These are phyloP conservation scores for Castanospermum australe DNA, from an alignment of 306 rosid species.

Conservation along the genomic window DNA sequence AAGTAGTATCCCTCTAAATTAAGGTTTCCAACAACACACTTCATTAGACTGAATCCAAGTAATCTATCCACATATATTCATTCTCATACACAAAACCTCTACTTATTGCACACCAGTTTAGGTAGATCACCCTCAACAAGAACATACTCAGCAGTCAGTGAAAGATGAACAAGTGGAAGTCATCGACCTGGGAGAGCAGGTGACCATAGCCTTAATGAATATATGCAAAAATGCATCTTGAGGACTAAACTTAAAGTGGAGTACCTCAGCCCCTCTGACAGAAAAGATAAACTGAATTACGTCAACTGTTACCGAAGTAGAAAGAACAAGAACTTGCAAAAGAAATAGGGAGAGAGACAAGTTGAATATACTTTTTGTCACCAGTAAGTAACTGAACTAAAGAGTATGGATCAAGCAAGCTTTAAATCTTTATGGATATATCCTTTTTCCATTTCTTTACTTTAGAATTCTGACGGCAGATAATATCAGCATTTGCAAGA, in stretches of 20 bases:
- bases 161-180: not conserved
- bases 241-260: not conserved
- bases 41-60: not conserved
- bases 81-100: not conserved
- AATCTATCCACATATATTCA: not conserved
- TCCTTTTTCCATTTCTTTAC: not conserved
- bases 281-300: not conserved
- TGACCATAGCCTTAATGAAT: not conserved
- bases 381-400: not conserved
- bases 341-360: not conserved
- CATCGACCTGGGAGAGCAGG: not conserved
- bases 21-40: conserved; percentile 2
- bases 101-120: not conserved
- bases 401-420: not conserved
- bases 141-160: not conserved
- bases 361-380: not conserved
- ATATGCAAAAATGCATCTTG: conserved; percentile 7
- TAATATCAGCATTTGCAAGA: not conserved
- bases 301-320: not conserved
- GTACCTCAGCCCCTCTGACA: not conserved
- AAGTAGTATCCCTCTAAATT: not conserved
- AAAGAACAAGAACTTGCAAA: not conserved
- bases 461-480: not conserved
- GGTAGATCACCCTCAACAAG: not conserved
- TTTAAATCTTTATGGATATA: not conserved